Base-by-base conservation (phyloP, 805 yeast genomes). In the Groenewaldozyma salmanticensis region DNA sequence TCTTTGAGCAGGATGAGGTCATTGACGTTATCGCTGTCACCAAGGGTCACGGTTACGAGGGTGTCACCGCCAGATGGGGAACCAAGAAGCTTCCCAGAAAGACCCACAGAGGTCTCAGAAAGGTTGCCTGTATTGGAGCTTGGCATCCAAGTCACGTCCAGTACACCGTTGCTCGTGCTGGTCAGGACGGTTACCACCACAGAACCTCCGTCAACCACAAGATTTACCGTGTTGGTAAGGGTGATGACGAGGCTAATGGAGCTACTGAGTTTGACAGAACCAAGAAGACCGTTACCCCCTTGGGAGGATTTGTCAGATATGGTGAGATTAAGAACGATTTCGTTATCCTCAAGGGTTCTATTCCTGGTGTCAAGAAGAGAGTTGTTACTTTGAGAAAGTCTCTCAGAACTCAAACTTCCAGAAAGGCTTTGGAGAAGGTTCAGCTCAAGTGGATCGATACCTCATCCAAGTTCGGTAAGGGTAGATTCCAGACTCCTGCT, bases 61-160 rank as follows among this genome's bases (percentile, higher is more conserved):
- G 99, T 88, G 96, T 90, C 66, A 92, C 99, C 78, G 96, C 88
- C 87, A 86, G 99, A 85, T 92, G 97, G 97, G 99, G 99, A 71
- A 92, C 98, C 83, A 94, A 88, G 88, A 88, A 83, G 81, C 79
- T 92, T 62, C 98, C 99, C 75, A 87, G 99, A 79, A 92, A 92
- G 94, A 92, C 99, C 71, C 99, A 92, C 75, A 88, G 97, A 84
- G 99, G 99, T 90, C 78, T 90, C 71, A 87, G 99, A 82, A 92
- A 92, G 86, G 99, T 92, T 75, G 99, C 98, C 68, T 92, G 99
- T 86, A 92, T 92, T 67, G 99, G 99, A 81, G 96, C 99, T 69
- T 92, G 99, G 99, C 98, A 92, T 79, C 99, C 99, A 72, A 81
- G 95, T 77, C 95, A 87, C 80, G 99, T 92, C 70, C 76, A 79